These are phyloP conservation scores for Xylaria sp. DNA, from an alignment of 2,329 filamentous ascomycete genomes.

Conservation along the genomic window DNA sequence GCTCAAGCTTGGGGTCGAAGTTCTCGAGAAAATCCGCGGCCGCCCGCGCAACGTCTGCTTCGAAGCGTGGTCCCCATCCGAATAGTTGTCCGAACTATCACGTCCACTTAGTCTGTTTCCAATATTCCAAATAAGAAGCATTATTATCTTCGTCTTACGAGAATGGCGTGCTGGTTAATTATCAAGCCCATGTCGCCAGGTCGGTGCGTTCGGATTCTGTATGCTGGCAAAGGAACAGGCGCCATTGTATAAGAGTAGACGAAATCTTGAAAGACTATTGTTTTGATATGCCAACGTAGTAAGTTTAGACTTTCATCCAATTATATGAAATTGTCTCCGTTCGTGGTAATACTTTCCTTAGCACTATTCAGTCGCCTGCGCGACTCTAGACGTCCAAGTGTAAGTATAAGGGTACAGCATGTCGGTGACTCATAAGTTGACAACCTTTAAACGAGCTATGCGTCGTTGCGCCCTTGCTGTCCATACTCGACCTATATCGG, in stretches of 20 bases:
- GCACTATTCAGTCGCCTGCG: not conserved
- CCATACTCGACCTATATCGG: not conserved
- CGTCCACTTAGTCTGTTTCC: constrained; percentile 1
- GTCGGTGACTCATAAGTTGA: not conserved
- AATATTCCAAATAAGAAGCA: too few species aligned
- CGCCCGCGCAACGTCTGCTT: constrained; percentile 17
- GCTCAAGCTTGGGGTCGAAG: constrained; percentile 24
- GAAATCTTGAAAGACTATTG: not conserved
- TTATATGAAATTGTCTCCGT: not conserved
- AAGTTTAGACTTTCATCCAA: not conserved
- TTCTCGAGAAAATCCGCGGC: constrained; percentile 27
- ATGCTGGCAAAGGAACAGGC: not conserved
- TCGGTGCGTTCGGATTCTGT: constrained; percentile 21
- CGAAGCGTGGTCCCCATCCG: constrained; percentile 28
- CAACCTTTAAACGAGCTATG: too few species aligned
- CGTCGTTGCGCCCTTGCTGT: not conserved
- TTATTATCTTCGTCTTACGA: constrained; percentile 13
- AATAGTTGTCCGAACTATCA: constrained; percentile 19
- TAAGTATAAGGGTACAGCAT: not conserved
- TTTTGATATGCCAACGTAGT: not conserved
- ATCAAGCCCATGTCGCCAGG: constrained; percentile 32
- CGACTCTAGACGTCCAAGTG: not conserved
- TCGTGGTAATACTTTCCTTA: not conserved
- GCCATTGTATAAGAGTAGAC: constrained; percentile 9
- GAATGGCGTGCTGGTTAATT: constrained; percentile 23